Evolutionary conservation across 345 rosid genomes (phyloP), one percentile per base, ranked within the genome.

Genomic region (Rhodamnia rubescens): DNA sequence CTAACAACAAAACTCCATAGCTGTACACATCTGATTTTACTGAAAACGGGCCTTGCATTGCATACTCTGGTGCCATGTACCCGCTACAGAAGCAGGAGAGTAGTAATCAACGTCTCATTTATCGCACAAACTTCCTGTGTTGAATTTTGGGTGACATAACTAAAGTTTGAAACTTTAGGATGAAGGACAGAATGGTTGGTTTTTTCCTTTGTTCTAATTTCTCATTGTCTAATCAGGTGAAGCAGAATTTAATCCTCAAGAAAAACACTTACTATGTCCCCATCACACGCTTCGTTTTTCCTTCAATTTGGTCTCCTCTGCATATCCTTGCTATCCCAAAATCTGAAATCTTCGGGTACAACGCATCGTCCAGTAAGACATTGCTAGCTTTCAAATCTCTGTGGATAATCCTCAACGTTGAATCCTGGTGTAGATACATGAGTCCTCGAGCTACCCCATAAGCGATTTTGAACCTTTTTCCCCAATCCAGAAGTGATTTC

Each of bases 371-470:
- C 5, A 87, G 51, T 10, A 85, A 29, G 82, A 87, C 78, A 56
- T 85, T 87, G 53, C 86, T 57, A 4, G 81, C 44, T 83, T 89
- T 83, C 75, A 87, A 10, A 75, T 89, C 90, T 49, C 87, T 26
- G 53, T 86, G 87, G 14, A 87, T 75, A 56, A 85, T 81, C 81
- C 56, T 83, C 82, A 87, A 36, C 2, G 83, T 83, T 2, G 86
- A 89, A 83, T 89, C 87, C 69, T 87, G 55, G 82, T 87, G 87
- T 15, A 89, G 82, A 81, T 89, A 87, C 27, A 87, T 8, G 5
- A 89, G 78, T 44, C 85, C 83, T 49, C 81, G 83, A 69, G 88
- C 88, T 54, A 86, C 85, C 54, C 88, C 84, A 16, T 15, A 21
- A 32, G 83, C 80, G 6, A 88, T 86, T 11, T 84, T 81, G 40